Percentiles rank a stretch among this genome's conserved stretches.
phyloP scores from a whole-genome alignment of 208 protist species.

The Trypanosoma mega region DNA sequence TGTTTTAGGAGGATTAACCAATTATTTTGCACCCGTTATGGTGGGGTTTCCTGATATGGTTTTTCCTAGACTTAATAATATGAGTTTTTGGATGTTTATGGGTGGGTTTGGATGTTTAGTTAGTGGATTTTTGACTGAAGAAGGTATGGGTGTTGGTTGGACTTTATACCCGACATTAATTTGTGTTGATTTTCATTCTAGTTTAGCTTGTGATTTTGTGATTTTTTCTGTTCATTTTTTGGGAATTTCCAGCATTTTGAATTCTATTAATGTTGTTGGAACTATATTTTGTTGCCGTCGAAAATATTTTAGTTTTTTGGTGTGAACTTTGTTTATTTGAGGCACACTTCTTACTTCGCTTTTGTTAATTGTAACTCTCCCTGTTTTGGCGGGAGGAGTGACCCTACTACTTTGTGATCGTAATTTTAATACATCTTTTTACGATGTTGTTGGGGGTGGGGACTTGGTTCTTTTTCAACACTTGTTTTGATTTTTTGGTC shows the following conservation, averaged over 20 bases:
- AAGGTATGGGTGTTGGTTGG: conserved; percentile 80
- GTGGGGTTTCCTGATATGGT: conserved; percentile 67
- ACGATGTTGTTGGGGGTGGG: conserved; percentile 61
- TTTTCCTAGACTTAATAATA: conserved; percentile 42
- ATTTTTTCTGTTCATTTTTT: conserved; percentile 82
- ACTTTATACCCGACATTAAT: conserved; percentile 80
- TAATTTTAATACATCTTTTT: conserved; percentile 77
- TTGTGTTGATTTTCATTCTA: conserved; percentile 83
- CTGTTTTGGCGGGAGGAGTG: conserved; percentile 56
- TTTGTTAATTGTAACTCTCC: conserved; percentile 47
- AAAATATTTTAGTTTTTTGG: conserved; percentile 61
- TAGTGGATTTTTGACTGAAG: conserved; percentile 83
- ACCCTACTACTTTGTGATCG: conserved; percentile 56
- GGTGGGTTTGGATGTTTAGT: conserved; percentile 74
- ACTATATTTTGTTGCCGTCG: conserved; percentile 32
- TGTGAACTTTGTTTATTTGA: conserved; percentile 55
- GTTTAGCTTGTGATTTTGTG: conserved; percentile 81
- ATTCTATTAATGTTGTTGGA: conserved; percentile 46
- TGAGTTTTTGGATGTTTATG: conserved; percentile 76
- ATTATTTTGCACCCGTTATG: conserved; percentile 46
- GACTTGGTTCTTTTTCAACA: conserved; percentile 70
- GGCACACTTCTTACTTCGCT: conserved; percentile 45
- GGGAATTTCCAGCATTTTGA: conserved; percentile 76
- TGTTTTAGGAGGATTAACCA: conserved; percentile 30
- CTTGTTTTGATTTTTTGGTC: conserved; percentile 67